A percentile compares a stretch with the other conserved stretches of the same genome.
Evolutionary conservation across 1,284 basidiomycete genomes (phyloP).

Genomic region (Megacollybia platyphylla): DNA sequence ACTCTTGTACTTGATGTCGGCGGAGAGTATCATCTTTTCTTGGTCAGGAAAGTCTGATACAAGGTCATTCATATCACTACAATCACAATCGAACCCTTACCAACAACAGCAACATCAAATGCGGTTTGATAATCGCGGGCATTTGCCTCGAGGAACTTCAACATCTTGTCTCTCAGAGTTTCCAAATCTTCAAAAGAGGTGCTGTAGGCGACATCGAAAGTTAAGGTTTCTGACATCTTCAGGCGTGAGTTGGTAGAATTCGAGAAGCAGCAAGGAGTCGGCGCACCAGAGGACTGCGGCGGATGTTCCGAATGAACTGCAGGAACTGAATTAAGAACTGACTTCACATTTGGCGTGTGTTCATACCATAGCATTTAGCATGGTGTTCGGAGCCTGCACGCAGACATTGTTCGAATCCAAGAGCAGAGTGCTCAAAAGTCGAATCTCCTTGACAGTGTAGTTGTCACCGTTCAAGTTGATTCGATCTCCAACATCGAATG

Average conservation of each 20-base stretch:
- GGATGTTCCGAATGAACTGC: conserved; percentile 61
- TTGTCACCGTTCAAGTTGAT: conserved; percentile 39
- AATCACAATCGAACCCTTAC: conserved; percentile 18
- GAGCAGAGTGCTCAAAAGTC: conserved; percentile 71
- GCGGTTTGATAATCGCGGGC: conserved; percentile 61
- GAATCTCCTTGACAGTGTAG: conserved; percentile 83
- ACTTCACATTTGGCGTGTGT: conserved; percentile 7
- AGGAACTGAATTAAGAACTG: conserved; percentile 3
- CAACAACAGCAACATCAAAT: conserved; percentile 61
- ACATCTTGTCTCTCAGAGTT: conserved; percentile 68
- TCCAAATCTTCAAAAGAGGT: conserved; percentile 83
- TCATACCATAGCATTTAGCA: conserved; percentile 54
- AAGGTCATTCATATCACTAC: not conserved
- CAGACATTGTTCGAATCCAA: conserved; percentile 45
- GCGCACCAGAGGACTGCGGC: conserved; percentile 51
- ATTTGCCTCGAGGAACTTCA: conserved; percentile 63
- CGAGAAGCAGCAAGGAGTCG: conserved; percentile 1
- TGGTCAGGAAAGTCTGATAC: conserved; percentile 70
- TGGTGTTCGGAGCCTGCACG: conserved; percentile 59
- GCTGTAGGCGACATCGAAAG: conserved; percentile 70
- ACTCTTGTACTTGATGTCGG: conserved; percentile 85
- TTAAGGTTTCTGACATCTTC: conserved; percentile 67
- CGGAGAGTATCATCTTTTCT: conserved; percentile 65
- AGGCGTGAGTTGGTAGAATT: not conserved
- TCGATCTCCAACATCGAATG: conserved; percentile 83